Percentiles rank a stretch among this genome's conserved stretches.
These are phyloP conservation scores for Trichoderma semiorbis DNA, from an alignment of 2,329 filamentous ascomycete genomes.

Conservation along the genomic window DNA sequence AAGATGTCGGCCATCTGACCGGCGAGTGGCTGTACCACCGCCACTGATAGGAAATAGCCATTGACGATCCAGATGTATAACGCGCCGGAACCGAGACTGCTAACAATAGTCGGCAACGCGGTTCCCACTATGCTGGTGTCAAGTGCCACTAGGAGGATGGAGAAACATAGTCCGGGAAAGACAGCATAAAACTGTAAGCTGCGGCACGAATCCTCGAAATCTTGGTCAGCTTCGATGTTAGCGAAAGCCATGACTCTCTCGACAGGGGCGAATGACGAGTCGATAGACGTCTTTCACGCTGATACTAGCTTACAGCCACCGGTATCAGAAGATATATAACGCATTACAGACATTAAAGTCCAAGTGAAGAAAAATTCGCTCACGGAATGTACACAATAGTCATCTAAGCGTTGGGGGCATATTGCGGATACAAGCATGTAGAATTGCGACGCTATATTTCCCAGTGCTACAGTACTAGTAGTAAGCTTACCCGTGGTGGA, in stretches of 20 bases:
- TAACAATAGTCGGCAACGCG: background rate
- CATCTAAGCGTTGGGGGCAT: background rate
- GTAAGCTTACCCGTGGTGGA: background rate
- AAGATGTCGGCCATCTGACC: background rate
- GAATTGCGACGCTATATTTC: background rate
- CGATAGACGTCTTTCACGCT: background rate
- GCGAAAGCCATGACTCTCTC: background rate
- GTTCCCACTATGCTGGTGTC: background rate
- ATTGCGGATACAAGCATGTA: background rate
- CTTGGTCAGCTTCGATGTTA: background rate
- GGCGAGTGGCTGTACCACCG: background rate
- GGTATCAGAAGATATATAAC: background rate
- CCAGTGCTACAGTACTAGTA: too few relatives aligned
- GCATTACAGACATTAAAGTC: too few relatives aligned
- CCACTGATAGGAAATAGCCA: background rate
- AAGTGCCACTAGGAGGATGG: background rate
- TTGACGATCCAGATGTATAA: background rate
- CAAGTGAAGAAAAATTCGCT: background rate
- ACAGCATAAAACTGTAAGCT: background rate
- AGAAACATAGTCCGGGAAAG: background rate
- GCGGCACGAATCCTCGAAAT: background rate
- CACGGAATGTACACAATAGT: background rate
- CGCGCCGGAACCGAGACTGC: background rate
- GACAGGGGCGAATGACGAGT: background rate
- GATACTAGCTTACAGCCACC: background rate